Base-by-base conservation (phyloP, 331 rosid species). In the Phaseolus coccineus region DNA sequence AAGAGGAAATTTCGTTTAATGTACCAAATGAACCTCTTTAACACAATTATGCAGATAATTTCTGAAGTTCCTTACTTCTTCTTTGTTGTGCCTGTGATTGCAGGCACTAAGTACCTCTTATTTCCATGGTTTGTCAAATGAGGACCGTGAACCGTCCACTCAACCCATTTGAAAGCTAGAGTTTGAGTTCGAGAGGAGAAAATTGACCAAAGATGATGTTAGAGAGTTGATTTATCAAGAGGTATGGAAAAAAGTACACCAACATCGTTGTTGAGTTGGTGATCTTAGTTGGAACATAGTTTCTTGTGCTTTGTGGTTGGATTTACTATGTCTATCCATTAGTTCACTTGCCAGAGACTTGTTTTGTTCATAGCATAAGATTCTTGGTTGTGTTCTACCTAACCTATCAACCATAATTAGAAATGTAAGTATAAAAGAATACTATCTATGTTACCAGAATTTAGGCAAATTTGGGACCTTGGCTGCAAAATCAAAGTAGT, bases 151-250 rank as follows among this genome's bases (percentile, higher is more conserved):
- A 80, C 98, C 99, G 5, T 82, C 89, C 65, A 89, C 97, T 84
- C 96, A 90, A 79, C 88, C 99, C 19, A 96, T 96, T 85, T 96
- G 98, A 46, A 96, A 96, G 84, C 96, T 96, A 19, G 99, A 96
- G 86, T 96, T 96, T 86, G 99, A 96, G 81, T 96, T 96, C 87
- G 99, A 96, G 87, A 88, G 97, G 59, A 91, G 94, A 89, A 96
- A 96, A 83, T 72, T 93, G 88, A 57, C 92, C 73, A 96, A 96
- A 82, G 99, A 96, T 74, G 99, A 96, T 82, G 98, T 96, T 51
- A 87, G 98, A 86, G 99, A 96, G 88, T 85, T 96, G 84, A 96
- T 96, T 76, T 96, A 96, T 86, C 87, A 97, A 66, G 99, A 96
- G 99, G 99, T 93, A 24, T 61, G 84, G 28, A 19, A 19, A 19